These are phyloP conservation scores for Straminergon stramineum DNA, from an alignment of 225 moss, liverwort and hornwort species.

Conservation along the genomic window DNA sequence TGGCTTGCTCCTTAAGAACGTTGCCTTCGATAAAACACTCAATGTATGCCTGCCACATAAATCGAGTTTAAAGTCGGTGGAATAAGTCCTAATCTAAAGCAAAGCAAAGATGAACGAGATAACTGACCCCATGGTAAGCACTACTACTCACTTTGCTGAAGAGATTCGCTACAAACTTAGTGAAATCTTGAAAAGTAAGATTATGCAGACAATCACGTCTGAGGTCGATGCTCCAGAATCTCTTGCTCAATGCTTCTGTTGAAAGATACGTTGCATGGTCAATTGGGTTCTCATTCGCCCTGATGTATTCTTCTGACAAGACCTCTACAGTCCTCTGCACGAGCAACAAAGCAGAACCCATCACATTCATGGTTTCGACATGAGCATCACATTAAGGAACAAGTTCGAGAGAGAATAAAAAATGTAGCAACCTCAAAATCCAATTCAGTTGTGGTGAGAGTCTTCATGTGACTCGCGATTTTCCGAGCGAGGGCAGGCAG, in stretches of 20 bases:
- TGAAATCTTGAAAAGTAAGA: slow-evolving; percentile 39
- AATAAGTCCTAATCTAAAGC: background rate
- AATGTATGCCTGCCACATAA: slow-evolving; percentile 50
- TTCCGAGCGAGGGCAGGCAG: slow-evolving; percentile 60
- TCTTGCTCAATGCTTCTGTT: slow-evolving; percentile 52
- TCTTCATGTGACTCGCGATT: slow-evolving; percentile 45
- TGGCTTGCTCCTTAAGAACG: slow-evolving; percentile 49
- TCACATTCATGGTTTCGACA: background rate
- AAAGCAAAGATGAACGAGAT: background rate
- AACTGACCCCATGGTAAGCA: background rate
- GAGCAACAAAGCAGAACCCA: background rate
- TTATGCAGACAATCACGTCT: slow-evolving; percentile 40
- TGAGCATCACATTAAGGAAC: background rate
- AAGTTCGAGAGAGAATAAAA: background rate
- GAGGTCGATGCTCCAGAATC: slow-evolving; percentile 69
- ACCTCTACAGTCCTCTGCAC: slow-evolving; percentile 55
- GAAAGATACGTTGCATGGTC: slow-evolving; percentile 63
- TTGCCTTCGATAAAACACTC: slow-evolving; percentile 79
- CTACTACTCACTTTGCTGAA: slow-evolving; percentile 46
- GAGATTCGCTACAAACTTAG: slow-evolving; percentile 39
- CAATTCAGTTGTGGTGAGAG: slow-evolving; percentile 35
- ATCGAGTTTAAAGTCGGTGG: background rate
- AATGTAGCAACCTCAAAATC: slow-evolving; percentile 46
- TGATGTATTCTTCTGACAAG: slow-evolving; percentile 48
- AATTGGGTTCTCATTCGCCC: slow-evolving; percentile 65